Percentiles rank a stretch among this genome's conserved stretches.
These are phyloP conservation scores for Citrus trifoliata DNA, from an alignment of 345 rosid genomes.

Conservation along the genomic window DNA sequence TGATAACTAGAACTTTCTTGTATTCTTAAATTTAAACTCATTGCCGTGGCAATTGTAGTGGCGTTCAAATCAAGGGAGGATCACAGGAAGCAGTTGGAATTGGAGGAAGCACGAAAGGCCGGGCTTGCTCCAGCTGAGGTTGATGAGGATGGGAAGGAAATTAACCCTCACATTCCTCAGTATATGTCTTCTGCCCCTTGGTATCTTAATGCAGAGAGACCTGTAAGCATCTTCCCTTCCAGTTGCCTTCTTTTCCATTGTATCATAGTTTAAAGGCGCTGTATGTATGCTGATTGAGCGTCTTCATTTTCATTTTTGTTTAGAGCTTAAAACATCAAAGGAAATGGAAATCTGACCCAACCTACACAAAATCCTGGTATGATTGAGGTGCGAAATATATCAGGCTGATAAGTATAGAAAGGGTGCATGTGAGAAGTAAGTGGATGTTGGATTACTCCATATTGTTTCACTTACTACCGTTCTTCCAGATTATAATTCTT, in stretches of 20 bases:
- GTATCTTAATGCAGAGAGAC: constrained; percentile 62
- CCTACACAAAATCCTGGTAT: constrained; percentile 54
- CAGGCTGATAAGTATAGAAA: constrained; percentile 53
- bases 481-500: too few species aligned
- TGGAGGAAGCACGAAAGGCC: constrained; percentile 69
- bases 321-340: constrained; percentile 72
- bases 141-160: constrained; percentile 75
- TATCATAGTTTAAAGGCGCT: background rate
- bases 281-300: background rate
- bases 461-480: background rate
- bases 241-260: background rate
- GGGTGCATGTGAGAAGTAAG: constrained; percentile 67
- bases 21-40: background rate
- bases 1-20: background rate
- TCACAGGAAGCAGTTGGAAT: constrained; percentile 55
- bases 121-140: constrained; percentile 80
- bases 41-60: constrained; percentile 30
- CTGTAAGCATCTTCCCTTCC: constrained; percentile 25
- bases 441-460: background rate
- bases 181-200: constrained; percentile 78
- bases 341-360: constrained; percentile 63
- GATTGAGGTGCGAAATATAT: constrained; percentile 51
- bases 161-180: constrained; percentile 75
- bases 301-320: background rate
- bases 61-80: constrained; percentile 69